These are phyloP conservation scores for Phlyctochytrium bullatum DNA, from an alignment of 192 early-diverging fungal species.

Conservation along the genomic window DNA sequence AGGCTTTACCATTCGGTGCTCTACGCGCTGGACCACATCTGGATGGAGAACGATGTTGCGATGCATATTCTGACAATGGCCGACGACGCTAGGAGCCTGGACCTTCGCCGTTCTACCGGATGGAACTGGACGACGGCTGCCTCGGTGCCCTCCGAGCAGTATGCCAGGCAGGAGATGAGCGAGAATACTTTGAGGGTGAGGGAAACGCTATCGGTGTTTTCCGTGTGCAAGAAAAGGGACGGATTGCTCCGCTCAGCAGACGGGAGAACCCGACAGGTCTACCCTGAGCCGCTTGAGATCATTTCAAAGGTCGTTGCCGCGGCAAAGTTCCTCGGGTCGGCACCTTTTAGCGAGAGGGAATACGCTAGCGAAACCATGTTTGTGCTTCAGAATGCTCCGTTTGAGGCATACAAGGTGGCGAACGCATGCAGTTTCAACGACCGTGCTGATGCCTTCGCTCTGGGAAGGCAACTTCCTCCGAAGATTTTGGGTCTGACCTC, in stretches of 20 bases:
- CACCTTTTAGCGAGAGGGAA: neutral
- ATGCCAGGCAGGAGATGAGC: neutral
- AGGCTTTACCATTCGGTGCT: constrained; percentile 8
- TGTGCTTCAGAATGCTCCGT: neutral
- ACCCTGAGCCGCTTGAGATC: neutral
- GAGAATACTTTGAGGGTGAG: neutral
- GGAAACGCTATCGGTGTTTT: neutral
- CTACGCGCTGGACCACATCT: constrained; percentile 8
- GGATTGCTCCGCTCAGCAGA: neutral
- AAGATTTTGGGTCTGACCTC: constrained; percentile 2
- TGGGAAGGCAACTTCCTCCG: neutral
- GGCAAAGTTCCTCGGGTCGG: neutral
- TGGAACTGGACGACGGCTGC: neutral
- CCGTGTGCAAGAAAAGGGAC: neutral
- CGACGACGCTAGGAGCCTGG: constrained; percentile 24
- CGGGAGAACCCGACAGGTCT: neutral
- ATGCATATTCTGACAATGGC: constrained; percentile 13
- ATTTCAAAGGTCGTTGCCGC: neutral
- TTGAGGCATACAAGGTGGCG: neutral
- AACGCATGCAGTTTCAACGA: neutral
- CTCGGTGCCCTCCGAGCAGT: neutral
- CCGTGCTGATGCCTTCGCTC: neutral
- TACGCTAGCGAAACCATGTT: neutral
- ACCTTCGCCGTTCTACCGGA: neutral
- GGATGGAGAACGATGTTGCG: neutral